These are phyloP conservation scores for Gaeumannomyces tritici DNA, from an alignment of 2,329 filamentous ascomycete species.

Conservation along the genomic window DNA sequence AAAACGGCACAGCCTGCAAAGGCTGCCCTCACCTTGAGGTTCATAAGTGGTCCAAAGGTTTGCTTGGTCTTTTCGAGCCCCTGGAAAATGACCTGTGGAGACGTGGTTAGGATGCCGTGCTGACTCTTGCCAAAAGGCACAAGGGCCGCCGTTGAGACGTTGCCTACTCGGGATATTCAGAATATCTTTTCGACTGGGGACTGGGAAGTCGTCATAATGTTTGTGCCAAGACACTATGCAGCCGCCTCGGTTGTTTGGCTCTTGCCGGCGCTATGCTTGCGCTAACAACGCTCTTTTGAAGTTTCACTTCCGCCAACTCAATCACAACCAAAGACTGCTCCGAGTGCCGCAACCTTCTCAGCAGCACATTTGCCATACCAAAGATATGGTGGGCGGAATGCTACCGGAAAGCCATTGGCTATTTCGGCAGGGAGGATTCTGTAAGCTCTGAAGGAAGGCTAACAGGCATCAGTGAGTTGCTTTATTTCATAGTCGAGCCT, in stretches of 20 bases:
- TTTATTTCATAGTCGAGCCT: too few relatives aligned
- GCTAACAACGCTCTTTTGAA: background rate
- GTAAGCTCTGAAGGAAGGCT: slow-evolving; percentile 3
- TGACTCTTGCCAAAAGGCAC: background rate
- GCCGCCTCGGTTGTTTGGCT: background rate
- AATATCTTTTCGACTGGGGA: background rate
- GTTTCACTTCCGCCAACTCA: background rate
- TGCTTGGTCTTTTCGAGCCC: too few relatives aligned
- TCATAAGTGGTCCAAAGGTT: background rate
- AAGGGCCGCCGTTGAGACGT: background rate
- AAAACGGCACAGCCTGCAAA: too few relatives aligned
- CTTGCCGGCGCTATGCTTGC: background rate
- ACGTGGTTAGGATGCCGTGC: too few relatives aligned
- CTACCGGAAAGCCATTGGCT: slow-evolving; percentile 25
- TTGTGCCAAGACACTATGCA: background rate
- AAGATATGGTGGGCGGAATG: slow-evolving; percentile 25
- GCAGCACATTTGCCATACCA: slow-evolving; percentile 17
- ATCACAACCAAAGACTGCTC: background rate
- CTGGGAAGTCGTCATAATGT: background rate
- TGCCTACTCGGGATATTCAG: background rate
- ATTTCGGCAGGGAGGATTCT: slow-evolving; percentile 22
- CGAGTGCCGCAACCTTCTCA: slow-evolving; percentile 9
- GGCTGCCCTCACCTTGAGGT: background rate
- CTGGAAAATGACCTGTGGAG: too few relatives aligned
- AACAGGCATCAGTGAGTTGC: background rate